Conservation (phyloP, 2,329 filamentous ascomycete species). For the Akanthomyces muscarius region DNA sequence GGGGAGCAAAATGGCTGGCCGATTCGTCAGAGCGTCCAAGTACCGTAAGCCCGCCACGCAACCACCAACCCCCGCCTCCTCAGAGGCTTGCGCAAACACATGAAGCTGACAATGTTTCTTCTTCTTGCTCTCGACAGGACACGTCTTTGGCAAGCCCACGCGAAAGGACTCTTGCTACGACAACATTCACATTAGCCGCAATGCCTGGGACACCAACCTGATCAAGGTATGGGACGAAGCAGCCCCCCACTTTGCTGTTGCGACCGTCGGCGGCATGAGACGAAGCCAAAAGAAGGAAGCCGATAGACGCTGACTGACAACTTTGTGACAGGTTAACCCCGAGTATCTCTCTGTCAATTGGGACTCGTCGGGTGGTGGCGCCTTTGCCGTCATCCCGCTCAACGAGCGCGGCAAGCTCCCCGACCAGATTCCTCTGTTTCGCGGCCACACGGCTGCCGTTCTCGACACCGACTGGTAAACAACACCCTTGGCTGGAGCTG, state of each 20-base stretch:
- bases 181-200: constrained; percentile 93
- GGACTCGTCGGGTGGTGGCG: constrained; percentile 92
- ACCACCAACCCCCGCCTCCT: constrained; percentile 21
- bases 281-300: not conserved
- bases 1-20: constrained; percentile 48
- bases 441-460: constrained; percentile 91
- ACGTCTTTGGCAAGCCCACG: constrained; percentile 94
- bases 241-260: not conserved
- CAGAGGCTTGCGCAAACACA: constrained; percentile 9
- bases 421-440: constrained; percentile 89
- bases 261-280: not conserved
- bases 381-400: constrained; percentile 92
- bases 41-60: constrained; percentile 51
- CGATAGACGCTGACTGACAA: constrained; percentile 21
- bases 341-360: constrained; percentile 97
- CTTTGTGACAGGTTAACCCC: constrained; percentile 70
- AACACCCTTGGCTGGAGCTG: constrained; percentile 17
- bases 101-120: constrained; percentile 22
- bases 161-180: constrained; percentile 99
- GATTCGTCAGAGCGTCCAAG: constrained; percentile 65
- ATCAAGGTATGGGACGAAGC: constrained; percentile 66
- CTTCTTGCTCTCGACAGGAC: constrained; percentile 54
- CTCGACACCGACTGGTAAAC: constrained; percentile 91
- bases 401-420: constrained; percentile 86
- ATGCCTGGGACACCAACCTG: constrained; percentile 99